Percentiles rank a stretch among this genome's conserved stretches.
phyloP scores from a whole-genome alignment of 768 basidiomycete species.

The Suillus decipiens region DNA sequence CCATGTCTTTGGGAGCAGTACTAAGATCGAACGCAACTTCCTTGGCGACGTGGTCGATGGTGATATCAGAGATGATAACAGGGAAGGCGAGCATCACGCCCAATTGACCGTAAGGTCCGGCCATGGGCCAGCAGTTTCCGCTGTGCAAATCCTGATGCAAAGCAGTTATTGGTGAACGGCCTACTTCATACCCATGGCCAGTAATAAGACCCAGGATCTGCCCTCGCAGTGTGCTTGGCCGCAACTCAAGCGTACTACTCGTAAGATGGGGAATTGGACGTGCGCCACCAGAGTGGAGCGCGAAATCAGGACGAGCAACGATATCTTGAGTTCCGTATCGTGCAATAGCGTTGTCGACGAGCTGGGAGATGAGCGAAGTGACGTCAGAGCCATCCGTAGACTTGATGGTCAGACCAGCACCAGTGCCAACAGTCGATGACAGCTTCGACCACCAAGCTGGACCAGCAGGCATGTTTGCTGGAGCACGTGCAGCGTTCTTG shows the following conservation, averaged over 20 bases:
- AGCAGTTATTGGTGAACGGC: constrained; percentile 83
- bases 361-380: constrained; percentile 65
- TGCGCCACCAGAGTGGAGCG: constrained; percentile 81
- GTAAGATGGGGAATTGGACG: constrained; percentile 82
- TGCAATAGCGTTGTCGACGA: constrained; percentile 71
- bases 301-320: constrained; percentile 84
- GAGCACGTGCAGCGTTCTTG: constrained; percentile 46
- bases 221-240: constrained; percentile 48
- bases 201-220: constrained; percentile 58
- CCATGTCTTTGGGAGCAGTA: constrained; percentile 83
- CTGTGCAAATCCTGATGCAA: constrained; percentile 83
- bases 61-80: constrained; percentile 63
- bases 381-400: constrained; percentile 75
- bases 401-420: constrained; percentile 61
- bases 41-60: constrained; percentile 83
- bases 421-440: constrained; percentile 44
- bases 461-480: constrained; percentile 35
- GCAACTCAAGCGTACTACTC: constrained; percentile 72
- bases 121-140: constrained; percentile 95
- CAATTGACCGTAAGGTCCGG: constrained; percentile 74
- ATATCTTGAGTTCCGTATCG: constrained; percentile 69
- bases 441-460: constrained; percentile 77
- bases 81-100: constrained; percentile 75
- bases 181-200: constrained; percentile 61
- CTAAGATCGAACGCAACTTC: constrained; percentile 83